Evolutionary conservation across 495 filamentous ascomycete species (phyloP), one percentile per base, ranked within the genome.

Genomic region (Cryomyces antarcticus): DNA sequence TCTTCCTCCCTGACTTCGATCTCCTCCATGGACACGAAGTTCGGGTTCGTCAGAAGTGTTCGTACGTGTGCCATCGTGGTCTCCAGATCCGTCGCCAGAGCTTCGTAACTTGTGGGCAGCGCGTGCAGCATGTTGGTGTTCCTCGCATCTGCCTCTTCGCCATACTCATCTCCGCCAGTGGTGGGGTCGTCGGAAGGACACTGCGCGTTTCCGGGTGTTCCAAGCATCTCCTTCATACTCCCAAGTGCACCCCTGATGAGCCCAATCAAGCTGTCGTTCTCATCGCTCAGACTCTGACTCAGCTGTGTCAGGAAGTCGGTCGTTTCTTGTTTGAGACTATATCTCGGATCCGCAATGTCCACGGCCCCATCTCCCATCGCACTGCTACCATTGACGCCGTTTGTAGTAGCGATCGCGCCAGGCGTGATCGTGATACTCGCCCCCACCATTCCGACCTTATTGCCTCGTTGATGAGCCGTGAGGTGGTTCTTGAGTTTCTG

Each of bases 291-390:
- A 11, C 74, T 77, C 62, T 86, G 83, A 17, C 83, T 83, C 45
- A 96, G 61, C 53, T 87, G 74, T 1, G 89, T 93, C 38, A 97
- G 64, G 57, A 94, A 96, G 39, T 84, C 81, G 13, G 84, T 87
- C 5, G 89, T 94, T 62, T 96, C 92, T 49, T 80, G 72, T 43
- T 75, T 72, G 46, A 96, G 57, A 51, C 73, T 81, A 58, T 89
- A 85, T 33, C 65, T 71, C 0, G 75, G 71, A 38, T 71, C 68
- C 27, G 68, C 62, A 1, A 75, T 55, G 48, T 51, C 52, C 28
- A 38, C 30, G 6, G 7, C n/a, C 43, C n/a, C 39, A 9, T 30
- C 38, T 35, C 34, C 40, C 17, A 37, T 42, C 31, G 33, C 31
- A 34, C 44, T 48, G 6, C 17, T 30, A n/a, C 35, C 35, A 38